Evolutionary conservation across 2,329 filamentous ascomycete species (phyloP).

Genomic region (Penicillium sp.): DNA sequence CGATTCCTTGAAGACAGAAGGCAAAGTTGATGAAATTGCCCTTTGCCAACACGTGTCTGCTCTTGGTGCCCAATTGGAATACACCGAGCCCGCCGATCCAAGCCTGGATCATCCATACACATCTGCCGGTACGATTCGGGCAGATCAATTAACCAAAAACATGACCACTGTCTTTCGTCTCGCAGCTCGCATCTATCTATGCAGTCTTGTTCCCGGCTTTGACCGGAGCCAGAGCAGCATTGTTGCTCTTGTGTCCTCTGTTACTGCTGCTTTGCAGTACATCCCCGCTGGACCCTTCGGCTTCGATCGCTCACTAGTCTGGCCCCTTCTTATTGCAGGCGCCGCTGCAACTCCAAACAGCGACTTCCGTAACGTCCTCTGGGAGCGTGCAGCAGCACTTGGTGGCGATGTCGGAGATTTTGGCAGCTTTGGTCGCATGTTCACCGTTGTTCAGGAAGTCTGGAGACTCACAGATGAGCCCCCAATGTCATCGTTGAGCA

Average conservation of each 20-base stretch:
- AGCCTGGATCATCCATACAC: conserved; percentile 60
- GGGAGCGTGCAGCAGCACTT: conserved; percentile 70
- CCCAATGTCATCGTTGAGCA: background rate
- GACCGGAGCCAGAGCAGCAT: conserved; percentile 72
- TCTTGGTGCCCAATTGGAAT: conserved; percentile 82
- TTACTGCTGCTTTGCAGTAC: conserved; percentile 73
- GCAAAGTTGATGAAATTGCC: conserved; percentile 76
- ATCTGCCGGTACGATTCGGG: conserved; percentile 69
- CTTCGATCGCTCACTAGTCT: conserved; percentile 87
- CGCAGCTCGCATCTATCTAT: conserved; percentile 94
- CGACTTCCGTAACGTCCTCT: conserved; percentile 74
- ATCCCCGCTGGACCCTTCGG: conserved; percentile 80
- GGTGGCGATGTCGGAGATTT: conserved; percentile 70
- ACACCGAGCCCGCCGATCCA: conserved; percentile 70
- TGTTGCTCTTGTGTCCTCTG: conserved; percentile 73
- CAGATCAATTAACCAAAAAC: conserved; percentile 81
- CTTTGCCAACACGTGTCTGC: conserved; percentile 86
- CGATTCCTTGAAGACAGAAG: conserved; percentile 79
- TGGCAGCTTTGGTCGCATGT: conserved; percentile 83
- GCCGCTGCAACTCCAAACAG: conserved; percentile 72
- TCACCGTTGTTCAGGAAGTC: conserved; percentile 74
- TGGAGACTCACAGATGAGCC: conserved; percentile 74
- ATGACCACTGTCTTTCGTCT: conserved; percentile 89
- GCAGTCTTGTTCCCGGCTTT: conserved; percentile 88
- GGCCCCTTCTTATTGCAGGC: conserved; percentile 89